These are phyloP conservation scores for Xylaria cubensis DNA, from an alignment of 495 filamentous ascomycete species.

Conservation along the genomic window DNA sequence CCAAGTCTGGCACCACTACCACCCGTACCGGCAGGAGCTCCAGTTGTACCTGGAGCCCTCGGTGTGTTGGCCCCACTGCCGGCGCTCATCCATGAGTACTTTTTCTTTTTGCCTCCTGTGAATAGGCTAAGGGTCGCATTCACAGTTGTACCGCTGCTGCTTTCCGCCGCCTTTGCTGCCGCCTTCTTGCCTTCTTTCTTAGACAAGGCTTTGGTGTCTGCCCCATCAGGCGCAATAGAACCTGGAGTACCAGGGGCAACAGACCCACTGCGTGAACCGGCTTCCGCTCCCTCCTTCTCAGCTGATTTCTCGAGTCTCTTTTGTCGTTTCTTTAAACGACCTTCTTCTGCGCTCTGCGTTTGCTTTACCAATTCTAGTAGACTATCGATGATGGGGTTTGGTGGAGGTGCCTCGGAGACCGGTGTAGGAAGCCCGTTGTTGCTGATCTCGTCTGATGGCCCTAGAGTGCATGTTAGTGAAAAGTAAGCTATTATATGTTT, in stretches of 20 bases:
- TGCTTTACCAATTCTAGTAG: constrained; percentile 44
- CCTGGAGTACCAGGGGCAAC: constrained; percentile 58
- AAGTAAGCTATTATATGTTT: constrained; percentile 35
- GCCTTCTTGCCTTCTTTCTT: constrained; percentile 68
- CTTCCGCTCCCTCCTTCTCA: constrained; percentile 42
- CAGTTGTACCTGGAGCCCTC: constrained; percentile 37
- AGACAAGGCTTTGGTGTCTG: constrained; percentile 52
- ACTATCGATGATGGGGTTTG: constrained; percentile 47
- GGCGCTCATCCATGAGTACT: constrained; percentile 66
- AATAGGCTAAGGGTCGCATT: constrained; percentile 63
- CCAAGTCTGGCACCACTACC: constrained; percentile 26
- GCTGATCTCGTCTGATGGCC: constrained; percentile 34
- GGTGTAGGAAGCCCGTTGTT: constrained; percentile 38
- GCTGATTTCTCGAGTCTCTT: constrained; percentile 45
- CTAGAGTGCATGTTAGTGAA: constrained; percentile 32
- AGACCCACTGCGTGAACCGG: constrained; percentile 51
- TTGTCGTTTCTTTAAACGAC: constrained; percentile 53
- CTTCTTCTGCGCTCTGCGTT: constrained; percentile 58
- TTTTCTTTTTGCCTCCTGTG: constrained; percentile 60
- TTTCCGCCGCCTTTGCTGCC: constrained; percentile 58
- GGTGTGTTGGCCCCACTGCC: constrained; percentile 58
- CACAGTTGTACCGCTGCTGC: constrained; percentile 60
- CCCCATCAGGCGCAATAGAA: constrained; percentile 51
- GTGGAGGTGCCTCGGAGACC: constrained; percentile 31
- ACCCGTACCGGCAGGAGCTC: constrained; percentile 36